Base-by-base conservation (phyloP, 495 filamentous ascomycete genomes). In the Lichina pygmaea region DNA sequence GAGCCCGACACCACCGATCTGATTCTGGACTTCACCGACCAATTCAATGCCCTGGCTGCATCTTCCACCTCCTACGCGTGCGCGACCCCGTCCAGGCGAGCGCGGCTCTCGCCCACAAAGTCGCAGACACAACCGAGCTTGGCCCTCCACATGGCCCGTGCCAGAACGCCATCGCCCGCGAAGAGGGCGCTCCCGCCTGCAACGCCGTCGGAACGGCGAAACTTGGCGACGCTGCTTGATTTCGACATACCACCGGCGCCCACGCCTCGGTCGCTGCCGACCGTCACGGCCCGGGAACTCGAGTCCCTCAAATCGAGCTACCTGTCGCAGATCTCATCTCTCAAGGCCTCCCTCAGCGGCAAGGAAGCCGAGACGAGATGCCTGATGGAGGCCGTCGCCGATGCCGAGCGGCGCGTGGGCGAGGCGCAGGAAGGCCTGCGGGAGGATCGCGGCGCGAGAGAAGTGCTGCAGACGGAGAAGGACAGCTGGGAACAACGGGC, bases 371-470 rank as follows among this genome's bases (percentile, higher is more conserved):
- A 97, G 54, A 80, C 86, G 42, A 61, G 69, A 11, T 80, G 73
- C 46, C 71, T 95, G 34, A 93, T 91, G 54, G 71, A 73, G 36
- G 83, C 91, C 9, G 74, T 95, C 40, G 67, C 67, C 13, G 83
- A 93, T 57, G 84, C 91, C 2, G 89, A 97, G 60, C 73, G 79
- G 52, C 74, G 86, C n/a, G 84, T 86, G 24, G 85, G 83, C 12
- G 78, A 89, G 59, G 76, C 77, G 43, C 62, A 79, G 59, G 85
- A 93, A 59, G 65, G 76, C 51, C 60, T 86, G 32, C 73, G 85
- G 39, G 80, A 91, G 47, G 76, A 83, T 51, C 66, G 70, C 42
- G 66, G 67, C 24, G 57, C 65, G 40, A 77, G 73, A 44, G 83
- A 84, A 44, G 60, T 71, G 17, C 59, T 91, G 12, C 67, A 78